phyloP scores from a whole-genome alignment of 2,329 filamentous ascomycete genomes.

The Fusarium burgessii region DNA sequence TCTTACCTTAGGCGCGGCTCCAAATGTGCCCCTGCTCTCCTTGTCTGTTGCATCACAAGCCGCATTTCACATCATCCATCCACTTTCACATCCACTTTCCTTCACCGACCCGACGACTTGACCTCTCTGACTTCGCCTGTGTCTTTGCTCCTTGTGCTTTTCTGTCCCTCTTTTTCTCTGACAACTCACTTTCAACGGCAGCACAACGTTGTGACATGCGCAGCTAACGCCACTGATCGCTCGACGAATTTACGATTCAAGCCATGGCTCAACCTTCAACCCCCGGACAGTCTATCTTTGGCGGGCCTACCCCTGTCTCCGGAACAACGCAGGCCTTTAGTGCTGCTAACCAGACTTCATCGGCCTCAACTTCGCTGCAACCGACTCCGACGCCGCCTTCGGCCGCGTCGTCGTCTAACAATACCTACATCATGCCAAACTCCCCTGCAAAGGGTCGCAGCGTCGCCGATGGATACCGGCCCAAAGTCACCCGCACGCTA shows the following conservation, averaged over 20 bases:
- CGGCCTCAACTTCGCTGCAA: conserved; percentile 45
- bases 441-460: conserved; percentile 77
- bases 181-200: conserved; percentile 5
- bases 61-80: conserved; percentile 32
- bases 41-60: conserved; percentile 33
- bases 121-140: conserved; percentile 13
- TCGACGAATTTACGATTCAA: conserved; percentile 34
- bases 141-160: background rate
- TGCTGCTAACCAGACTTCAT: conserved; percentile 45
- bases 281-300: conserved; percentile 63
- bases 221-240: conserved; percentile 38
- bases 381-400: conserved; percentile 42
- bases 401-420: conserved; percentile 66
- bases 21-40: conserved; percentile 30
- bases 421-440: conserved; percentile 92
- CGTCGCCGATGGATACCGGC: conserved; percentile 80
- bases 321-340: conserved; percentile 43
- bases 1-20: conserved; percentile 21
- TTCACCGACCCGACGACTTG: conserved; percentile 41
- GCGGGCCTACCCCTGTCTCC: conserved; percentile 52
- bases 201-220: conserved; percentile 39
- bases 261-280: conserved; percentile 61
- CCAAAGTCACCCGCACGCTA: conserved; percentile 82
- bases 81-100: conserved; percentile 26
- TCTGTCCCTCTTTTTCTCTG: background rate